phyloP scores from a whole-genome alignment of 2,329 filamentous ascomycete genomes.

The Dothideomycetes sp. region DNA sequence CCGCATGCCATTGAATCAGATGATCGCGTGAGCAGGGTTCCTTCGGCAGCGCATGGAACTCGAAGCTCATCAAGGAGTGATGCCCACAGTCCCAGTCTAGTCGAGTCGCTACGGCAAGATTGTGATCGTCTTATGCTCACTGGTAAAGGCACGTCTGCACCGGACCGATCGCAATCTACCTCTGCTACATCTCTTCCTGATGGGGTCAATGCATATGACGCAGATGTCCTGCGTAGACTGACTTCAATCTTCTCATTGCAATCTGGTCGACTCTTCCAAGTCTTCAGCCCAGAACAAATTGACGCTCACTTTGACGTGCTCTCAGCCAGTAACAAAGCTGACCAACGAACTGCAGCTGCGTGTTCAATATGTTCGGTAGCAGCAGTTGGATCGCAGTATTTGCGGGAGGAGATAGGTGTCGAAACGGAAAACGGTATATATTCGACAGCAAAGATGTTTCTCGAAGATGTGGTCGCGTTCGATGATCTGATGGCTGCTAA shows the following conservation, averaged over 20 bases:
- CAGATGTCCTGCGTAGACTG: background rate
- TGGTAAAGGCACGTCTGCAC: background rate
- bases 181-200: background rate
- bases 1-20: no score
- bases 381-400: slow-evolving; percentile 5
- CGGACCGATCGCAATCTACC: background rate
- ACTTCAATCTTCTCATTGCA: background rate
- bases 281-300: slow-evolving; percentile 1
- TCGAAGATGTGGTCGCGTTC: slow-evolving; percentile 1
- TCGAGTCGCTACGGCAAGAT: background rate
- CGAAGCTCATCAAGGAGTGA: no score
- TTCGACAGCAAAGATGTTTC: background rate
- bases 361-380: slow-evolving; percentile 4
- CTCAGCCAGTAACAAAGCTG: background rate
- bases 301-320: background rate
- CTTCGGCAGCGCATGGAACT: no score
- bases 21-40: no score
- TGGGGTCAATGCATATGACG: background rate
- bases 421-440: background rate
- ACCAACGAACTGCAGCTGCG: background rate
- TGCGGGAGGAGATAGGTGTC: background rate
- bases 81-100: no score
- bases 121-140: no score
- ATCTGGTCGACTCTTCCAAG: slow-evolving; percentile 3
- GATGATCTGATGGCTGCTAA: background rate